Base-by-base conservation (phyloP, 106 monocot species). In the Dendrobium nobile region DNA sequence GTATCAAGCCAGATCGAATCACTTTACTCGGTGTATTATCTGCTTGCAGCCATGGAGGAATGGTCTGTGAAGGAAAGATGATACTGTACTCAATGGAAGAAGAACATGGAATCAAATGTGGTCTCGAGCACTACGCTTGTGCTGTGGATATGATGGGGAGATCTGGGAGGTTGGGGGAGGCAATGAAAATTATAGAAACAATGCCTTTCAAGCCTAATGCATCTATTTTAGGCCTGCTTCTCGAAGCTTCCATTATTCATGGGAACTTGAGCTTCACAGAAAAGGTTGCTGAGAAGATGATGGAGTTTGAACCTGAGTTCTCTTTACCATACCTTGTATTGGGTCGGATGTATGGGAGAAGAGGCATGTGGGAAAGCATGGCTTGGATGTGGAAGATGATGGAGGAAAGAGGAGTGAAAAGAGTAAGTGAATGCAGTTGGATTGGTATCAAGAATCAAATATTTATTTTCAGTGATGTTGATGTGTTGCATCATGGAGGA, bases 311-410 rank as follows among this genome's bases (percentile, higher is more conserved):
- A 41, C 65, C 86, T 68, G 67, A 28, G 28, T 89, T 58, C 28
- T 45, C 85, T 1, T 77, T 84, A 1, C 88, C 92, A 41, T 92
- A 90, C 67, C 1, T 43, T 54, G 81, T 89, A 8, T 80, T 95
- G 83, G 87, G 74, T 83, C 81, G 33, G 44, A 82, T 86, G 19
- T 88, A 90, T 87, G 86, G 81, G 73, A 75, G 55, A 54, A 92
- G 83, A 78, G 83, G 87, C 24, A 85, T 64, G 78, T 95, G 95
- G 95, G 95, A 95, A 78, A 90, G 86, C 28, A 77, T 90, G 79
- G 92, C 88, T 78, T 43, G 84, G 64, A 68, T 95, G 17, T 48
- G 76, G 84, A 92, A 70, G 77, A 18, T 41, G 37, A 92, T 95
- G 95, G 75, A 73, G 73, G 80, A 87, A 58, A 87, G 83, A 81